Conservation (phyloP, 805 yeast species). For the Nakazawaea wyomingensis region DNA sequence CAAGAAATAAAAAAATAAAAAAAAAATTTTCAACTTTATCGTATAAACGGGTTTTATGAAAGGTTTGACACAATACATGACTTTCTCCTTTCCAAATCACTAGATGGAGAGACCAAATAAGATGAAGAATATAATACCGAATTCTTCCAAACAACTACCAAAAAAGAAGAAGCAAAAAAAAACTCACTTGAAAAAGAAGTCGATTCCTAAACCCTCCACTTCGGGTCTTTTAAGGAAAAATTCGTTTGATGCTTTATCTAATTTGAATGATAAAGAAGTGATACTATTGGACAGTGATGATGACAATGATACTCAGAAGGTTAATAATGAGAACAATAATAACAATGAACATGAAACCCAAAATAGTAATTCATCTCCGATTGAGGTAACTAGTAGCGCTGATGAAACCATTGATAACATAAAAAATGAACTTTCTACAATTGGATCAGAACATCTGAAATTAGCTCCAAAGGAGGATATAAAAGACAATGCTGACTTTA, state of each 20-base stretch:
- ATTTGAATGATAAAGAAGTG: slow-evolving; percentile 11
- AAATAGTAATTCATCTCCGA: background rate
- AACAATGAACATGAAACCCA: background rate
- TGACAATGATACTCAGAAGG: slow-evolving; percentile 4
- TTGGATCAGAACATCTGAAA: too few species aligned
- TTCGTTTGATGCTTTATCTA: slow-evolving; percentile 13
- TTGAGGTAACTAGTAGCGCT: slow-evolving; percentile 1
- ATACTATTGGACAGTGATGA: slow-evolving; percentile 8
- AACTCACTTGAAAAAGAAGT: slow-evolving; percentile 1
- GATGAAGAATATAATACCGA: slow-evolving; percentile 1
- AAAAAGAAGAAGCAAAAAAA: slow-evolving; percentile 3
- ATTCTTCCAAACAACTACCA: background rate
- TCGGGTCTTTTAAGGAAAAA: slow-evolving; percentile 9
- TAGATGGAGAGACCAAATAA: background rate
- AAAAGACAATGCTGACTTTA: slow-evolving; percentile 45
- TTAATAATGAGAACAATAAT: background rate
- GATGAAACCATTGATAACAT: background rate
- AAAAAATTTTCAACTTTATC: slow-evolving; percentile 4
- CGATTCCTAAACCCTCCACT: slow-evolving; percentile 2
- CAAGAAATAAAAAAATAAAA: slow-evolving; percentile 1
- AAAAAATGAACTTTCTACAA: slow-evolving; percentile 12
- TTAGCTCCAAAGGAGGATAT: slow-evolving; percentile 23
- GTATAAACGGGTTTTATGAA: too few species aligned
- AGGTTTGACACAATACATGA: too few species aligned
- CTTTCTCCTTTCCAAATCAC: too few species aligned